Evolutionary conservation across 2,329 filamentous ascomycete species (phyloP).

Genomic region (Calonectria pseudoturangicola): DNA sequence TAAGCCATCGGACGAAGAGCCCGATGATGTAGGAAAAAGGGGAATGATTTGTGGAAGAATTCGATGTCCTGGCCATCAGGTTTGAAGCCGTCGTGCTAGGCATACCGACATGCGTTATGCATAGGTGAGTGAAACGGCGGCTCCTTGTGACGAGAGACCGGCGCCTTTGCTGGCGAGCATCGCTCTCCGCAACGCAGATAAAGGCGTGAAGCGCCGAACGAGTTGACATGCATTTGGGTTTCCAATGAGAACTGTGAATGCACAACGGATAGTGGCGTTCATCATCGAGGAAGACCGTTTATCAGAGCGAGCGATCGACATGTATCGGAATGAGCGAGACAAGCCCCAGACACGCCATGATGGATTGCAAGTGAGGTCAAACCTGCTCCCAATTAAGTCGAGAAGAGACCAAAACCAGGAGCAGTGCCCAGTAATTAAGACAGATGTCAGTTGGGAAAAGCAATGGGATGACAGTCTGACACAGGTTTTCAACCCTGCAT

Average conservation of each 20-base stretch:
- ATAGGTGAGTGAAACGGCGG: not conserved
- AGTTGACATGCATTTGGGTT: not conserved
- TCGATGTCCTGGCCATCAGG: not conserved
- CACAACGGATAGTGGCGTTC: conserved; percentile 21
- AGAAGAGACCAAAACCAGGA: not conserved
- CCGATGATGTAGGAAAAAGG: conserved; percentile 20
- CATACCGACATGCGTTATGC: not conserved
- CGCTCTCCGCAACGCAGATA: not conserved
- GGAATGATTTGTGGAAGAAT: conserved; percentile 1
- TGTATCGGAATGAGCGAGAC: conserved; percentile 25
- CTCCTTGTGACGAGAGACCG: not conserved
- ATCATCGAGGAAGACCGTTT: not conserved
- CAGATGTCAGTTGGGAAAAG: conserved; percentile 39
- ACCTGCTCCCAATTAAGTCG: not conserved
- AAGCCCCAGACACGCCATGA: conserved; percentile 13
- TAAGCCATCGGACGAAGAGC: conserved; percentile 2
- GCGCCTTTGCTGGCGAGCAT: not conserved
- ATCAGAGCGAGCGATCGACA: conserved; percentile 23
- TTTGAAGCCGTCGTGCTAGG: not conserved
- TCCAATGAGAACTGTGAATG: conserved; percentile 7
- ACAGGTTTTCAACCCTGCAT: conserved; percentile 29
- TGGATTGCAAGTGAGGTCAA: not conserved
- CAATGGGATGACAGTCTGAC: conserved; percentile 41
- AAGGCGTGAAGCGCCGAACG: not conserved
- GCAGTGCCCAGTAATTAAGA: not conserved